These are phyloP conservation scores for Phlyctochytrium planicorne DNA, from an alignment of 192 early-diverging fungal genomes.

Conservation along the genomic window DNA sequence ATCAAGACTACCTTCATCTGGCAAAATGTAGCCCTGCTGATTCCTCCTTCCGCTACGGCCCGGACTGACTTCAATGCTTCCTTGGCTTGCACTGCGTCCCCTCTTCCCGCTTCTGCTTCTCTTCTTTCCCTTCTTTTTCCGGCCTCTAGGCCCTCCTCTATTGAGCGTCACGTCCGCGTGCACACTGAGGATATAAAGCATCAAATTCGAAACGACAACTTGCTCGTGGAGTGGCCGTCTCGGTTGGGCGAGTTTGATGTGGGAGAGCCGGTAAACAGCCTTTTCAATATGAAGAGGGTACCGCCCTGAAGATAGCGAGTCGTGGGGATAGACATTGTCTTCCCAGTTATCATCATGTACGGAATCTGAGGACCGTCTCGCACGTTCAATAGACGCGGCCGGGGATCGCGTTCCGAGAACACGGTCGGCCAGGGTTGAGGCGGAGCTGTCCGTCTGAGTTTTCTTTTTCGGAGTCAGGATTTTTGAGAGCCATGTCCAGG, in stretches of 20 bases:
- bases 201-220: slow-evolving; percentile 50
- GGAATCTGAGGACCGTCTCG: neutral
- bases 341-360: neutral
- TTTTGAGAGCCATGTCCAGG: slow-evolving; percentile 20
- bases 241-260: slow-evolving; percentile 48
- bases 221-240: slow-evolving; percentile 44
- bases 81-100: neutral
- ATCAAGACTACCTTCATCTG: too few relatives aligned
- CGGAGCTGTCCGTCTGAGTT: neutral
- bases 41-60: too few relatives aligned
- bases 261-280: slow-evolving; percentile 41
- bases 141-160: slow-evolving; percentile 35
- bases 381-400: neutral
- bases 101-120: slow-evolving; percentile 12
- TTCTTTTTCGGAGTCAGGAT: slow-evolving; percentile 15
- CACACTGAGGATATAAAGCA: slow-evolving; percentile 54
- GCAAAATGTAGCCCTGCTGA: neutral
- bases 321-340: neutral
- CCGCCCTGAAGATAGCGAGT: slow-evolving; percentile 3
- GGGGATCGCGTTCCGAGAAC: neutral
- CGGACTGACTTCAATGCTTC: too few relatives aligned
- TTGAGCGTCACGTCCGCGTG: slow-evolving; percentile 53
- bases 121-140: slow-evolving; percentile 21
- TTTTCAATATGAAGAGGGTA: slow-evolving; percentile 31
- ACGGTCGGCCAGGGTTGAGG: neutral